These are phyloP conservation scores for Penicillium sclerotigenum DNA, from an alignment of 2,329 filamentous ascomycete species.

Conservation along the genomic window DNA sequence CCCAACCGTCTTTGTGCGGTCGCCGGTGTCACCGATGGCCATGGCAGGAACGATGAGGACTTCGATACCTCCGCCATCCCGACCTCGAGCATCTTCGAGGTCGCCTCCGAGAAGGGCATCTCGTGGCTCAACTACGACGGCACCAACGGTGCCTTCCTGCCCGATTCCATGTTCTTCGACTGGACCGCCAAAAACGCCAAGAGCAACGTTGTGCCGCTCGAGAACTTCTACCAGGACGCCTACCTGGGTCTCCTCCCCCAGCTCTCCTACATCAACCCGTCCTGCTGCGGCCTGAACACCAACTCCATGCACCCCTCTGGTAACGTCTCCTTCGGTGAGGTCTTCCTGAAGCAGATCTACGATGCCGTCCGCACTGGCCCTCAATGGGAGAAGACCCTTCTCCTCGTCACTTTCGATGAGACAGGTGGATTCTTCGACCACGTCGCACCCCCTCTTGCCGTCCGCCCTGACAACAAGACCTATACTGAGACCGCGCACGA, in stretches of 20 bases:
- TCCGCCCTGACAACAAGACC: slow-evolving; percentile 34
- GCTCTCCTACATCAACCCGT: slow-evolving; percentile 36
- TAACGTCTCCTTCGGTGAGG: slow-evolving; percentile 36
- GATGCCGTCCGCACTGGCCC: slow-evolving; percentile 35
- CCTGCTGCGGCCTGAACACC: slow-evolving; percentile 36
- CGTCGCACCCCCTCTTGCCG: slow-evolving; percentile 32
- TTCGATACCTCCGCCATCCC: slow-evolving; percentile 29
- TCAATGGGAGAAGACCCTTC: slow-evolving; percentile 37
- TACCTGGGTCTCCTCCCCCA: slow-evolving; percentile 30
- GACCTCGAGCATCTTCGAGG: slow-evolving; percentile 41
- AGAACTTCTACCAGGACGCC: slow-evolving; percentile 35
- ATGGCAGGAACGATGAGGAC: slow-evolving; percentile 28
- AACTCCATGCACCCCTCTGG: slow-evolving; percentile 31
- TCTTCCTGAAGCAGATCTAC: slow-evolving; percentile 38
- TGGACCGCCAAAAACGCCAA: slow-evolving; percentile 28
- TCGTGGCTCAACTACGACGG: slow-evolving; percentile 35
- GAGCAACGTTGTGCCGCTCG: slow-evolving; percentile 27
- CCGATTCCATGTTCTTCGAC: slow-evolving; percentile 31
- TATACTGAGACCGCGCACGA: slow-evolving; percentile 34
- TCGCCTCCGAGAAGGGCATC: slow-evolving; percentile 26
- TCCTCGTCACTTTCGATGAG: slow-evolving; percentile 38
- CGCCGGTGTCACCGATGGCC: slow-evolving; percentile 28
- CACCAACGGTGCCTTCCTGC: slow-evolving; percentile 29
- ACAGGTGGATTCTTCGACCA: slow-evolving; percentile 40
- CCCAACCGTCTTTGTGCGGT: slow-evolving; percentile 40